A percentile compares a stretch with the other conserved stretches of the same genome.
These are phyloP conservation scores for Penicillium pulvis DNA, from an alignment of 495 filamentous ascomycete species.

Conservation along the genomic window DNA sequence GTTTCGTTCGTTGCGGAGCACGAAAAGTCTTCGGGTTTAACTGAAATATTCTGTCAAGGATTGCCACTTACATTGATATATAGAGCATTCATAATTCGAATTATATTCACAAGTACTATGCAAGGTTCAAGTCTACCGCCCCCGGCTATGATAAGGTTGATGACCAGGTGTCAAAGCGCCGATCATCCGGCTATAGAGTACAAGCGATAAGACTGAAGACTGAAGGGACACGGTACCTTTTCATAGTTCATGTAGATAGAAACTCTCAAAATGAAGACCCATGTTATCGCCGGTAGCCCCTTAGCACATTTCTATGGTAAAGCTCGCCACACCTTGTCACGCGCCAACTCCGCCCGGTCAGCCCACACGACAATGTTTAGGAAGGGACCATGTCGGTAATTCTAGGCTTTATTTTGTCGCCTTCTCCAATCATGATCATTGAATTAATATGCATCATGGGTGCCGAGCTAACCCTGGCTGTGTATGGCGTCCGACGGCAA, in stretches of 20 bases:
- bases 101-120: no score
- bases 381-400: background rate
- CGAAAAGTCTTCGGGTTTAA: background rate
- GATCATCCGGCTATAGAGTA: background rate
- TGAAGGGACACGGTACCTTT: background rate
- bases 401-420: background rate
- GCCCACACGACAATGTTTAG: background rate
- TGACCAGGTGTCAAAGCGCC: conserved; percentile 10
- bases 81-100: no score
- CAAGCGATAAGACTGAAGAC: background rate
- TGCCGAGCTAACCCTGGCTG: no score
- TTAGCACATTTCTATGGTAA: background rate
- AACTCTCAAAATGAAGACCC: no score
- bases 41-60: background rate
- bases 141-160: conserved; percentile 6
- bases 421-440: background rate
- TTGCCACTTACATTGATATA: background rate
- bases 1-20: background rate
- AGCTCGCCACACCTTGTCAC: background rate
- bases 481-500: no score
- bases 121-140: background rate
- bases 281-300: no score
- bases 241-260: no score
- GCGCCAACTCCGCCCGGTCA: background rate
- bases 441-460: background rate